A percentile compares a stretch with the other conserved stretches of the same genome.
Evolutionary conservation across 371 early-diverging fungal species (phyloP).

Genomic region (Saksenaea vasiformis): DNA sequence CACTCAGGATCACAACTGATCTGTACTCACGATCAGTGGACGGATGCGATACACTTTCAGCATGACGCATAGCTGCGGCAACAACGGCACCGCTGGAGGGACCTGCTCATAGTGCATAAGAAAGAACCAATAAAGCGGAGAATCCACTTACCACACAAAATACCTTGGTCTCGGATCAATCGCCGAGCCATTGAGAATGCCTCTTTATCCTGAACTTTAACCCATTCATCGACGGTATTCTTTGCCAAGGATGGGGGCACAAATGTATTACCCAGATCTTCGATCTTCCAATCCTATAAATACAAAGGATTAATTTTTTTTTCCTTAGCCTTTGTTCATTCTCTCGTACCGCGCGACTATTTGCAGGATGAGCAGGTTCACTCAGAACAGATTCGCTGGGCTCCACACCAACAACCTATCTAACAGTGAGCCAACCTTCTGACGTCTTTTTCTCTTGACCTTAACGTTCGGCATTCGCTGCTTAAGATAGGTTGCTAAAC

Average conservation of each 20-base stretch:
- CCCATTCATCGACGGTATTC: constrained; percentile 69
- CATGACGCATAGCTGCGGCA: constrained; percentile 63
- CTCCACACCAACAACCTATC: constrained; percentile 68
- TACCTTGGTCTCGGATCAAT: constrained; percentile 67
- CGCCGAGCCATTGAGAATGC: constrained; percentile 76
- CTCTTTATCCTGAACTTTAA: constrained; percentile 69
- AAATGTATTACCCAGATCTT: constrained; percentile 76
- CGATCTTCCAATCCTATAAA: constrained; percentile 68
- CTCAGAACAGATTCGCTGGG: constrained; percentile 65
- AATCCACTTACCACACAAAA: constrained; percentile 57
- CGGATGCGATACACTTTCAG: constrained; percentile 25
- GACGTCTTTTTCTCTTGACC: constrained; percentile 21
- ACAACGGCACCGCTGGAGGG: constrained; percentile 76
- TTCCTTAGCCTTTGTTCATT: neutral
- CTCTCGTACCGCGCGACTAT: constrained; percentile 12
- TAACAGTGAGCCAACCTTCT: neutral
- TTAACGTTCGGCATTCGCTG: constrained; percentile 56
- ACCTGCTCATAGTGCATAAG: constrained; percentile 26
- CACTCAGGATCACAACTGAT: constrained; percentile 65
- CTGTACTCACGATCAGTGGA: constrained; percentile 32
- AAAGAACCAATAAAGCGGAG: neutral
- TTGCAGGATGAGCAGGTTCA: neutral
- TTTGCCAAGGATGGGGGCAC: constrained; percentile 61
- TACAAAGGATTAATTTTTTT: neutral
- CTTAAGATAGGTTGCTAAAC: constrained; percentile 61